Evolutionary conservation across 257 asterid species (phyloP).

Genomic region (Fraxinus excelsior): DNA sequence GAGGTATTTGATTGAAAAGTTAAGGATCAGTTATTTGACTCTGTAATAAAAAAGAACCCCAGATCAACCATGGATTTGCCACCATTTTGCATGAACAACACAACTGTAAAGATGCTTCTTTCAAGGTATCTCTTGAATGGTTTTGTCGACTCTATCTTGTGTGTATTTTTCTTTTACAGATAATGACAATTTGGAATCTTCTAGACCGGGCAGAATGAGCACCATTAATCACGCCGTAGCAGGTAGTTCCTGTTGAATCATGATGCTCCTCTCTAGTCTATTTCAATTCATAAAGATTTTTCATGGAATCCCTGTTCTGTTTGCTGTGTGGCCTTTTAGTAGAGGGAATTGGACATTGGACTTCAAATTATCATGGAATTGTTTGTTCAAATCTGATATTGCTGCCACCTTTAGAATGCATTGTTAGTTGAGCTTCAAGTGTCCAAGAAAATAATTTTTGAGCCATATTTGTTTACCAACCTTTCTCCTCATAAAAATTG

Average conservation of each 20-base stretch:
- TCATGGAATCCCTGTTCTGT: background rate
- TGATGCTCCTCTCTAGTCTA: background rate
- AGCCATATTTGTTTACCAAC: background rate
- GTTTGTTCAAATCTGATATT: background rate
- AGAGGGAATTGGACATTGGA: background rate
- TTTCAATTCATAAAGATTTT: background rate
- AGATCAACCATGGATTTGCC: background rate
- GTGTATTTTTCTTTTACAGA: conserved; percentile 24
- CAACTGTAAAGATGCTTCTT: background rate
- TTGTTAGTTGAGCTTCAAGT: background rate
- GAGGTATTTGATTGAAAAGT: background rate
- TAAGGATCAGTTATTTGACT: background rate
- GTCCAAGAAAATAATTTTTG: background rate
- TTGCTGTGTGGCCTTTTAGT: background rate
- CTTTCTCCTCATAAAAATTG: background rate
- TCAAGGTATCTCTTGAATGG: background rate
- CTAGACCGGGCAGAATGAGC: conserved; percentile 25
- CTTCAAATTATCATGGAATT: background rate
- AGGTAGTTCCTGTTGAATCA: conserved; percentile 30
- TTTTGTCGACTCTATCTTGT: background rate
- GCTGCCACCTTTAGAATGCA: background rate
- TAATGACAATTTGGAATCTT: conserved; percentile 23
- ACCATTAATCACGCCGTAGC: conserved; percentile 34
- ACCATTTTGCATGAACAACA: background rate
- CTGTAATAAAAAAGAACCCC: background rate